A percentile compares a stretch with the other conserved stretches of the same genome.
These are phyloP conservation scores for Lophiostoma macrostomum DNA, from an alignment of 495 filamentous ascomycete species.

Conservation along the genomic window DNA sequence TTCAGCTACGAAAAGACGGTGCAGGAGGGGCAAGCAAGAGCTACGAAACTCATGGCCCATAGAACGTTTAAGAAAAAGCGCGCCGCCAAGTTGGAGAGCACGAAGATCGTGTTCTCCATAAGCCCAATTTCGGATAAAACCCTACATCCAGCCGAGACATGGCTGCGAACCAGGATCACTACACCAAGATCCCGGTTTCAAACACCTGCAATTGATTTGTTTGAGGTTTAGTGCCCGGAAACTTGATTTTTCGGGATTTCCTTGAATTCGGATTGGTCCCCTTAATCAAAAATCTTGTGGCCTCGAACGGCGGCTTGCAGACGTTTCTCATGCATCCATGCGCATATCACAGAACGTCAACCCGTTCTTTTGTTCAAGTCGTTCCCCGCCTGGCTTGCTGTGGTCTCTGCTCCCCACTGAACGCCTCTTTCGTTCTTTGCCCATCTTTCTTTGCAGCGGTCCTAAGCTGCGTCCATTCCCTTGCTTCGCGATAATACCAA, in stretches of 20 bases:
- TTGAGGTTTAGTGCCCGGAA: conserved; percentile 8
- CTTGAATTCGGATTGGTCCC: conserved; percentile 16
- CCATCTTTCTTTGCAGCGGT: conserved; percentile 3
- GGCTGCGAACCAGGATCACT: conserved; percentile 5
- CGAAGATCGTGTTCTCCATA: conserved; percentile 22
- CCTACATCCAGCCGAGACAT: background rate
- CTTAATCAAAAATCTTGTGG: conserved; percentile 16
- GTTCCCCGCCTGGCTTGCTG: conserved; percentile 2
- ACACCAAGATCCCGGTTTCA: background rate
- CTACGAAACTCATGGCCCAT: background rate
- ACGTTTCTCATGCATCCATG: conserved; percentile 7
- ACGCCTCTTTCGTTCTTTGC: conserved; percentile 6
- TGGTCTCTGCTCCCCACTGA: background rate
- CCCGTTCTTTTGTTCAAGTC: conserved; percentile 23
- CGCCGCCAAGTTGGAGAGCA: conserved; percentile 14
- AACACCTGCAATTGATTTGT: conserved; percentile 8
- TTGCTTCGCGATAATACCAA: conserved; percentile 20
- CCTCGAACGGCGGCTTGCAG: background rate
- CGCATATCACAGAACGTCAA: conserved; percentile 2
- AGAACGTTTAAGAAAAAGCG: conserved; percentile 20
- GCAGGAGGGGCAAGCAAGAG: background rate
- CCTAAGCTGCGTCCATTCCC: conserved; percentile 17
- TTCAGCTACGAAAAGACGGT: conserved; percentile 8
- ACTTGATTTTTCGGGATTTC: conserved; percentile 17
- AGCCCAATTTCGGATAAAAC: conserved; percentile 23